phyloP scores from a whole-genome alignment of 345 rosid species.

The Eucalyptus cladocalyx region DNA sequence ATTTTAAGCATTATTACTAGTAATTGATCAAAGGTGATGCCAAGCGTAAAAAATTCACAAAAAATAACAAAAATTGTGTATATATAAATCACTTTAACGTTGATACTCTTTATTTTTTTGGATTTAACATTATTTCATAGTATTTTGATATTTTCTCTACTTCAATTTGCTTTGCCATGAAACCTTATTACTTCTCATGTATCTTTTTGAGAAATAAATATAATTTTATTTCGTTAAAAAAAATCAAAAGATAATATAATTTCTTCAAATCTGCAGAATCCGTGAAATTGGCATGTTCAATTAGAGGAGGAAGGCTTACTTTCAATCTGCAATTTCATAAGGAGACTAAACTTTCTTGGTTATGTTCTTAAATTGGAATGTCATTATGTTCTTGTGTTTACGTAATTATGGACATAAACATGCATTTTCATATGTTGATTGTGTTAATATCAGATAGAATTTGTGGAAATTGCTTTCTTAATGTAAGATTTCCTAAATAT shows the following conservation, averaged over 20 bases:
- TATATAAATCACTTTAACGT: no score
- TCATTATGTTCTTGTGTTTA: not conserved
- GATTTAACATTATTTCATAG: no score
- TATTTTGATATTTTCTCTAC: no score
- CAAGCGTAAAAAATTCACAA: not conserved
- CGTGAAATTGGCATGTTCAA: not conserved
- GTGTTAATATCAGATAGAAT: not conserved
- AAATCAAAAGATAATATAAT: not conserved
- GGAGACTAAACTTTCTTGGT: not conserved
- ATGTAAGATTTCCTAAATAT: not conserved
- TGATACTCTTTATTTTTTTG: no score
- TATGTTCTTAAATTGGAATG: not conserved
- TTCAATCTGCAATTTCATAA: not conserved
- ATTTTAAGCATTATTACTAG: not conserved
- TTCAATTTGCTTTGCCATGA: no score
- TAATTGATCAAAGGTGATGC: not conserved
- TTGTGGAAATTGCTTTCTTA: not conserved
- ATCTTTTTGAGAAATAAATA: no score
- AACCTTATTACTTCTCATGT: no score
- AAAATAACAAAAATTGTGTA: not conserved
- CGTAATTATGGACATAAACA: not conserved
- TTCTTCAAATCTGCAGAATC: not conserved
- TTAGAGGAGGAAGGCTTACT: not conserved
- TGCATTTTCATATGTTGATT: not conserved
- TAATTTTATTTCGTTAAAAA: no score